Base-by-base conservation (phyloP, 1,139 yeast genomes). In the Magnusiomyces ingens region DNA sequence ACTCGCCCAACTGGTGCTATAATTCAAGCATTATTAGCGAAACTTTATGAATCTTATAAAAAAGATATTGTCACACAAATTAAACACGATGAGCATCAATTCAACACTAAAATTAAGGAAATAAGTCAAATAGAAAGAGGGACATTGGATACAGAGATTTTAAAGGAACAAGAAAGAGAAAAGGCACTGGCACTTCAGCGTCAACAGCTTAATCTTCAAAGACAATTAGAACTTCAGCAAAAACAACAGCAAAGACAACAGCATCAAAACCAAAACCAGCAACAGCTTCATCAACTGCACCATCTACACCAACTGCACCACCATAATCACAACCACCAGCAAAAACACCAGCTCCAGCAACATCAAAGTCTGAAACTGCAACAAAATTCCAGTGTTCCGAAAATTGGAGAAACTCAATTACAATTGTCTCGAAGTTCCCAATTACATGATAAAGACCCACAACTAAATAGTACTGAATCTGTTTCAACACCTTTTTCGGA, bases 101-200 rank as follows among this genome's bases (percentile, higher is more conserved):
- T 64, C 55, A 57, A 58, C 15, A 62, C 57, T 22, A 62, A 64
- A 47, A 55, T 66, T 19, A 57, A 60, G 2, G 74, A 72, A 52
- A 69, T 72, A 19, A 66, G 64, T 29, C 62, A 61, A 45, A 69
- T 72, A 29, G 72, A 68, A 45, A 60, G 61, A 21, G 75, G 75
- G 1, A 65, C 67, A 51, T 57, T 71, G 65, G 74, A 71, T 55
- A 55, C 56, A 1, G 64, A 65, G 50, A 53, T 67, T 36, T 51
- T 63, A 21, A 59, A 60, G 29, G 67, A 64, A 38, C 50, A 45
- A 32, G 45, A 49, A 47, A 45, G 19, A 12, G 45, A 29, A 13
- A 57, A 59, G 52, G 55, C 58, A 3, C 60, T 59, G 51, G 50
- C 51, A 11, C 53, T 51, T 29, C 60, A 55, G 50, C 62, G 58